Percentiles rank a stretch among this genome's conserved stretches.
Conservation (phyloP, 2,329 filamentous ascomycete species). For the Curvularia lunata region DNA sequence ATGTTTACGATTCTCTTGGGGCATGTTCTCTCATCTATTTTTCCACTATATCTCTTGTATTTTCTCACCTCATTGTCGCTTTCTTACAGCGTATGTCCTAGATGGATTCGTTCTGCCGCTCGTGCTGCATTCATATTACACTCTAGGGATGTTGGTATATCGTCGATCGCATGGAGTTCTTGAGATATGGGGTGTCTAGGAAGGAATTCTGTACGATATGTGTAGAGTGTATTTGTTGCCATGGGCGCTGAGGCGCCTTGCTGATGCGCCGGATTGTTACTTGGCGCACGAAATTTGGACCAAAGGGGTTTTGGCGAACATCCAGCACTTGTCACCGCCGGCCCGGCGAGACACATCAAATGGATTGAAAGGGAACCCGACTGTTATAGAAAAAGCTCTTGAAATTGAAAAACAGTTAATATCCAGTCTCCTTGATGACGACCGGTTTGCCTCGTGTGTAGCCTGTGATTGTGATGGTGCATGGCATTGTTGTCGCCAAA, state of each 20-base stretch:
- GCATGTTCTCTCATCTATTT: conserved; percentile 34
- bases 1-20: conserved; percentile 43
- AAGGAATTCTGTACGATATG: conserved; percentile 39
- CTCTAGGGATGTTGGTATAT: conserved; percentile 34
- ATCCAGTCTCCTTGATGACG: conserved; percentile 23
- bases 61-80: conserved; percentile 22
- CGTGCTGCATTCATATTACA: conserved; percentile 40
- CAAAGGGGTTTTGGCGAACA: conserved; percentile 13
- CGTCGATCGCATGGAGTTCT: conserved; percentile 33
- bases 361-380: conserved; percentile 22
- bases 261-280: conserved; percentile 40
- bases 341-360: conserved; percentile 14
- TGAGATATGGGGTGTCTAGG: conserved; percentile 35
- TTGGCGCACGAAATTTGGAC: conserved; percentile 27
- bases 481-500: conserved; percentile 6
- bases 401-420: conserved; percentile 44
- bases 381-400: conserved; percentile 38
- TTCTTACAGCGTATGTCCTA: conserved; percentile 35
- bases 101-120: conserved; percentile 39
- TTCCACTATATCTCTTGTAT: conserved; percentile 27
- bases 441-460: neutral
- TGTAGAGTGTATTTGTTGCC: conserved; percentile 34
- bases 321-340: conserved; percentile 19
- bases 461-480: too few relatives aligned
- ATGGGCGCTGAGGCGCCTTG: conserved; percentile 26